Evolutionary conservation across 352 stramenopile species (phyloP), one percentile per base, ranked within the genome.

Genomic region (Pythium sp.): DNA sequence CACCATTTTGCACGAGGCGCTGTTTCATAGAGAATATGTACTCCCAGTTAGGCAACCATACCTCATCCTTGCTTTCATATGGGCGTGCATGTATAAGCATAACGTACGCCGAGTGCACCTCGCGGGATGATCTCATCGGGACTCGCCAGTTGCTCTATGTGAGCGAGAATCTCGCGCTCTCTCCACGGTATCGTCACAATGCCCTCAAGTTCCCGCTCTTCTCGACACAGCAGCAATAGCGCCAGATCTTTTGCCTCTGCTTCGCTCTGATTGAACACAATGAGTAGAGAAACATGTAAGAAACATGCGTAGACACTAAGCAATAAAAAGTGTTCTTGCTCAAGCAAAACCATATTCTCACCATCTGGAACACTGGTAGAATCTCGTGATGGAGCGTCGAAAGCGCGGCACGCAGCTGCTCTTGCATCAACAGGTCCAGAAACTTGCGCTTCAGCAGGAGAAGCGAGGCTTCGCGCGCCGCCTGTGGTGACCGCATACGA

Each of bases 301-400:
- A 47, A 47, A 8, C 7, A n/a, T 47, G 14, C 15, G 15, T 47
- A 5, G 41, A 47, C 41, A 47, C 41, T 7, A 20, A 15, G 3
- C 7, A 7, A 47, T 4, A 47, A 5, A n/a, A 20, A 47, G 41
- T 12, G 6, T 46, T 22, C 60, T 43, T 36, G 3, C 32, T 36
- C 24, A 34, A 28, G 36, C 9, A 69, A 22, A 34, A 34, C 9
- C 14, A 22, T 14, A 20, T 30, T 14, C 63, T 14, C 62, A 83
- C 73, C 67, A 87, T 65, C 1, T 67, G 62, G 57, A 72, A 84
- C 9, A 73, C n/a, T 1, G 82, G 74, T 3, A 88, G 26, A 36
- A 94, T 92, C 71, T 92, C 74, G n/a, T 84, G 62, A 56, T 90
- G 86, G 59, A 92, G 91, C 26, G 81, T 91, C 18, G 61, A 34